Base-by-base conservation (phyloP, 2,329 filamentous ascomycete species). In the Aspergillus sp. region DNA sequence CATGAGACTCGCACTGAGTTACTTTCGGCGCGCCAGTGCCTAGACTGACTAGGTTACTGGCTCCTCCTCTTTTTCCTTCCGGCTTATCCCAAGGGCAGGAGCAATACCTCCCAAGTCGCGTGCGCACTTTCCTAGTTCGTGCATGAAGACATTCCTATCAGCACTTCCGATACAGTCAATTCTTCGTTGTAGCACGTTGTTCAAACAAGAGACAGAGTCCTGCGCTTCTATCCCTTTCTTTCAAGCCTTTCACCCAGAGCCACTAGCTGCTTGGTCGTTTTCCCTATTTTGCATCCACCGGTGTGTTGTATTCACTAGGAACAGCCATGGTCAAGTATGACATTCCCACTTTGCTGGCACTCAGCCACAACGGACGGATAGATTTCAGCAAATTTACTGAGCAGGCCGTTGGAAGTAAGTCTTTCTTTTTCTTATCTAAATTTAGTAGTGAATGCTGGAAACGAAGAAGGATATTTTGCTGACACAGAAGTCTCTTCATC, bases 281-380 rank as follows among this genome's bases (percentile, higher is more conserved):
- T 57, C 57, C 57, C 51, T 49, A 53, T 54, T 30, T 30, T 25
- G 42, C 17, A 27, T 50, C 30, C 32, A 58, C 52, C 48, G 48
- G 54, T 55, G 54, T 53, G 32, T 54, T 58, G 36, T 27, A 27
- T 36, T 58, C 41, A 44, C 27, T 59, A 62, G 59, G 27, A 13
- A 25, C 25, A 27, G 27, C 32, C 61, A 70, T 66, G 61, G 70
- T 73, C 70, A 76, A 66, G 64, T 79, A 79, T 65, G 72, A 72
- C 44, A 70, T 77, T 56, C 69, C 68, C 59, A 75, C 75, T 7
- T 66, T 79, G 42, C 64, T 78, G 69, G 71, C 71, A 38, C 64
- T 78, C 54, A 66, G 68, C 64, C 70, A 68, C 54, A 67, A 68
- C 13, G 68, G 66, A 15, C 60, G 62, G 49, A 67, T 72, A 49